These are phyloP conservation scores for Alopecurus myosuroides DNA, from an alignment of 176 grass and related monocot genomes.

Conservation along the genomic window DNA sequence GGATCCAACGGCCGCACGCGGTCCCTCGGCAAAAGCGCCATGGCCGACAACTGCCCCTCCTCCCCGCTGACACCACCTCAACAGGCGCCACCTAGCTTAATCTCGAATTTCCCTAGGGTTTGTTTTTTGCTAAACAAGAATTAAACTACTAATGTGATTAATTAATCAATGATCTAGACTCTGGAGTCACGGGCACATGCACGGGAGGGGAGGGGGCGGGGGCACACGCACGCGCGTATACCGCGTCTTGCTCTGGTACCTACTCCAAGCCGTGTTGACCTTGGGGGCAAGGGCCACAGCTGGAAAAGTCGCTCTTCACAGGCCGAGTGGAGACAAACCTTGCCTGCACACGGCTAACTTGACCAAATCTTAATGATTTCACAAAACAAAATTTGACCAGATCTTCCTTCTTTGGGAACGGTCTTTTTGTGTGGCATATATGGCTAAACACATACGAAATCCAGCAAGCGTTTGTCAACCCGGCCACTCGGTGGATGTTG, in stretches of 20 bases:
- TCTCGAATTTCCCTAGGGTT: too few relatives aligned
- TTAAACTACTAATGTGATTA: too few relatives aligned
- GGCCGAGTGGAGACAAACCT: neutral
- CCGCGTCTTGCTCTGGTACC: neutral
- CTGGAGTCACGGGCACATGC: neutral
- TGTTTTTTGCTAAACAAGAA: too few relatives aligned
- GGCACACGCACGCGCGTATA: neutral
- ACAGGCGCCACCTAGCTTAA: too few relatives aligned
- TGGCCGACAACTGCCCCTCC: neutral
- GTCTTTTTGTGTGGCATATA: neutral
- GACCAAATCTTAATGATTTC: neutral
- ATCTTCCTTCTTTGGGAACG: neutral
- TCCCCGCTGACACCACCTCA: neutral
- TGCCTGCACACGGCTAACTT: neutral
- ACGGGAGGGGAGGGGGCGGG: neutral
- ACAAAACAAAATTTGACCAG: neutral
- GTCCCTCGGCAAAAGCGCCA: neutral
- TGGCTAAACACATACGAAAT: neutral
- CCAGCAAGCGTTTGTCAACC: neutral
- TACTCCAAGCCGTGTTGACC: neutral
- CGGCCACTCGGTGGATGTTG: neutral
- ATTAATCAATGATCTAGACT: too few relatives aligned
- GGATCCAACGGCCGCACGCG: neutral
- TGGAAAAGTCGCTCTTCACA: neutral
- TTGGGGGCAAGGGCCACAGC: neutral